phyloP scores from a whole-genome alignment of 2,329 filamentous ascomycete species.

The Cladosporium sp. region DNA sequence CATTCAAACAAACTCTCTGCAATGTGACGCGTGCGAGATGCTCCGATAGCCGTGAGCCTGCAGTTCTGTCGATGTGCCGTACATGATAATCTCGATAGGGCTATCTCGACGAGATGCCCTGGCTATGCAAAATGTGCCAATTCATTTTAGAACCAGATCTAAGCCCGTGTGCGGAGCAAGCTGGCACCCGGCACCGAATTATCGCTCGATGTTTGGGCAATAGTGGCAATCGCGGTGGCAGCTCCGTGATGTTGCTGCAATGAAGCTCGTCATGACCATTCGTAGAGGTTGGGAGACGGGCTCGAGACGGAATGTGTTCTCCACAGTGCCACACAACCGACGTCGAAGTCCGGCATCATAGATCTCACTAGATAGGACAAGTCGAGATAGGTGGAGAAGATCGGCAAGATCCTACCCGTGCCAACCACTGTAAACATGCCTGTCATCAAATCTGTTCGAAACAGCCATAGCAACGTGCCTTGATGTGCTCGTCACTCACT shows the following conservation, averaged over 20 bases:
- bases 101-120: neutral
- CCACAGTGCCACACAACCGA: slow-evolving; percentile 5
- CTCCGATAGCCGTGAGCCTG: neutral
- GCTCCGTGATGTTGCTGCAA: slow-evolving; percentile 1
- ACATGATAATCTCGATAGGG: neutral
- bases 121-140: neutral
- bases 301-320: slow-evolving; percentile 1
- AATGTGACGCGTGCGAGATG: slow-evolving; percentile 7
- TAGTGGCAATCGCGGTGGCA: neutral
- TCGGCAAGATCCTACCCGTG: slow-evolving; percentile 8
- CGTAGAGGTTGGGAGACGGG: neutral
- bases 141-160: neutral
- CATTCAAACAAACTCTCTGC: slow-evolving; percentile 5
- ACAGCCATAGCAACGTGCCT: slow-evolving; percentile 7
- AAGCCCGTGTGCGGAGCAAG: neutral
- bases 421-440: neutral
- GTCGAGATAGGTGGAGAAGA: slow-evolving; percentile 5
- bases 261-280: slow-evolving; percentile 5
- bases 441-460: neutral
- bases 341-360: slow-evolving; percentile 5
- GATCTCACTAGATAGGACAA: slow-evolving; percentile 6
- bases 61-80: neutral
- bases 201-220: neutral
- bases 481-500: neutral
- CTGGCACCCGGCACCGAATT: neutral